Conservation (phyloP, 1,139 yeast genomes). For the Yamadazyma sp. region DNA sequence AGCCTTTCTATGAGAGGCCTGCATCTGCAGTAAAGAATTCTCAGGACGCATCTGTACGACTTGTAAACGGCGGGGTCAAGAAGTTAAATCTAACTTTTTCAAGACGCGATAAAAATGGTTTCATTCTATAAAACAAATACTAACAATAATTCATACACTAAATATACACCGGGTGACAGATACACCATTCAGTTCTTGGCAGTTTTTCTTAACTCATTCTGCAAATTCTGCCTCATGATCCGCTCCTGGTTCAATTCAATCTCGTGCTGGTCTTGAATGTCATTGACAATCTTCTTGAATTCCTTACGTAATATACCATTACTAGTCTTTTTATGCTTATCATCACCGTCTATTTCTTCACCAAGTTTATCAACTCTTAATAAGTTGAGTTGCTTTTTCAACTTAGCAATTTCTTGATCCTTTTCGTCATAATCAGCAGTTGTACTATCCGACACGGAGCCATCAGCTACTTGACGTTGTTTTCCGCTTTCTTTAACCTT, state of each 20-base stretch:
- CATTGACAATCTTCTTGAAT: constrained; percentile 65
- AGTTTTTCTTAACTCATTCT: constrained; percentile 6
- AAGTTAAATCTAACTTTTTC: background rate
- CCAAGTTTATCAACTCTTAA: constrained; percentile 53
- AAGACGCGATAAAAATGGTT: too few species aligned
- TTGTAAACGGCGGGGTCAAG: too few species aligned
- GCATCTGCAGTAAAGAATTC: background rate
- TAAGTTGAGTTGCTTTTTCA: constrained; percentile 49
- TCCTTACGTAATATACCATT: constrained; percentile 62
- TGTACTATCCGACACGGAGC: background rate
- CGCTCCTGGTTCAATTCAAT: constrained; percentile 58
- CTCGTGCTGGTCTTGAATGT: constrained; percentile 62
- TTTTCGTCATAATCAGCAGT: constrained; percentile 20
- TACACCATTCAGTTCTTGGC: background rate
- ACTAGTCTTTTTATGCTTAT: constrained; percentile 26
- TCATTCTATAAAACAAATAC: too few species aligned
- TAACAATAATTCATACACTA: constrained; percentile 1
- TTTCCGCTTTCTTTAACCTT: background rate
- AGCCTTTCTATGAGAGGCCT: background rate
- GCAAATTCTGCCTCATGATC: constrained; percentile 12
- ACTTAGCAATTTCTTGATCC: constrained; percentile 44
- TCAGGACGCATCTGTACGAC: background rate
- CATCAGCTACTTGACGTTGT: background rate
- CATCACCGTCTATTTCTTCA: constrained; percentile 18
- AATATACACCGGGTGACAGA: background rate